These are phyloP conservation scores for Chrysopogon serrulatus DNA, from an alignment of 176 grass and related monocot genomes.

Conservation along the genomic window DNA sequence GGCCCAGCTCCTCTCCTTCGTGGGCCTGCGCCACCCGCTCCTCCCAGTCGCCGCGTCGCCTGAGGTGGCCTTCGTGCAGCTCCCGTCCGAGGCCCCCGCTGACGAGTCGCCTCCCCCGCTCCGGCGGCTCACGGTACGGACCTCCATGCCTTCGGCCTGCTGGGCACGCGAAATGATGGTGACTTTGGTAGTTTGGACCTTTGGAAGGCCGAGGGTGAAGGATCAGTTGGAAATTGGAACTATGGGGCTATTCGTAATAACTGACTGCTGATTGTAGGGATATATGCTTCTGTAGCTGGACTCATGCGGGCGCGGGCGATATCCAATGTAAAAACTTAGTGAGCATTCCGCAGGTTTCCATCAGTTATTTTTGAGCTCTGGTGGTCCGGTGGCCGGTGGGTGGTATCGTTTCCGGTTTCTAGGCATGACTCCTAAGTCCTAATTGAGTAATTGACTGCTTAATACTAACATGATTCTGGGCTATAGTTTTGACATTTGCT, in stretches of 20 bases:
- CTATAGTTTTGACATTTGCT: background rate
- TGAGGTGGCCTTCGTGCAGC: conserved; percentile 51
- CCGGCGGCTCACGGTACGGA: conserved; percentile 46
- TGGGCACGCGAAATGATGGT: background rate
- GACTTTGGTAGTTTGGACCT: background rate
- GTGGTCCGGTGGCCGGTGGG: background rate
- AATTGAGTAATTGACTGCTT: background rate
- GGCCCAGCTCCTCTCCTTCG: conserved; percentile 35
- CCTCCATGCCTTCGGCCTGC: background rate
- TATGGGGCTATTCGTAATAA: background rate
- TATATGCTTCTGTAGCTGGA: background rate
- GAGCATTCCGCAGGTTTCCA: background rate
- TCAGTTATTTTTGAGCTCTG: background rate
- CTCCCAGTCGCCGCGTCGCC: conserved; percentile 25
- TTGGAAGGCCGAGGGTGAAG: background rate
- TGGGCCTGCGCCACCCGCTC: conserved; percentile 31
- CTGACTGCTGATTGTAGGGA: background rate
- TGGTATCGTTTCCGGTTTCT: background rate
- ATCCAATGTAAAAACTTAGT: background rate
- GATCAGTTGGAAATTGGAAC: background rate
- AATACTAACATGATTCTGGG: background rate
- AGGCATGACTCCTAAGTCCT: background rate
- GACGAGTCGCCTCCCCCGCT: conserved; percentile 17
- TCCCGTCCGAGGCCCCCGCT: conserved; percentile 38
- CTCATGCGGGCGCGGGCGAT: background rate